A percentile compares a stretch with the other conserved stretches of the same genome.
These are phyloP conservation scores for Pythium oligandrum DNA, from an alignment of 352 stramenopile species.

Conservation along the genomic window DNA sequence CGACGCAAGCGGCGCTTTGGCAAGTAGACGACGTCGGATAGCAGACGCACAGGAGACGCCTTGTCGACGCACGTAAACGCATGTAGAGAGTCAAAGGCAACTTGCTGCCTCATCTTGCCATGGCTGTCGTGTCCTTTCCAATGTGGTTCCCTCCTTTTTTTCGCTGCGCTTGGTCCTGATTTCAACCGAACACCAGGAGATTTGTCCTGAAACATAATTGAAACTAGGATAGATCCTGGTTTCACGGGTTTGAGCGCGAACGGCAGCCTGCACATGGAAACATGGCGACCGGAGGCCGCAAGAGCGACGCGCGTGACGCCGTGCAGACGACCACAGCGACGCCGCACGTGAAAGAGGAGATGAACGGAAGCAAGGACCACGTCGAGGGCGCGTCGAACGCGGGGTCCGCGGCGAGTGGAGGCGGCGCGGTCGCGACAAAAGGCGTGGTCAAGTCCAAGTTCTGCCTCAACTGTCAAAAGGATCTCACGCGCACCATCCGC, in stretches of 20 bases:
- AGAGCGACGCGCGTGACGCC: no score
- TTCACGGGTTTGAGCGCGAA: slow-evolving; percentile 3
- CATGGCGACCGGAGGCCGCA: no score
- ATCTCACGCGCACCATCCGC: slow-evolving; percentile 80
- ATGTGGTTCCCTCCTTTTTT: slow-evolving; percentile 18
- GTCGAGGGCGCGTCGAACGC: slow-evolving; percentile 19
- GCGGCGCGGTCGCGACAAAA: slow-evolving; percentile 6
- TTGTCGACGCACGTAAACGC: no score
- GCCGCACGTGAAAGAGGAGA: not conserved
- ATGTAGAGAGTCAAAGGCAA: no score
- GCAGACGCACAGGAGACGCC: no score
- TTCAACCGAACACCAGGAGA: not conserved
- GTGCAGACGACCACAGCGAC: no score
- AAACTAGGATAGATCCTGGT: slow-evolving; percentile 8
- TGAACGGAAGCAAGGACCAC: slow-evolving; percentile 8
- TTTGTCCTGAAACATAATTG: slow-evolving; percentile 3
- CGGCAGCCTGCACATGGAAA: no score
- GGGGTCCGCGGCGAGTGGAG: slow-evolving; percentile 3
- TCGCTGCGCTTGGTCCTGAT: not conserved
- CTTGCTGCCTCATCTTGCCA: not conserved
- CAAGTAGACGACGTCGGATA: slow-evolving; percentile 47
- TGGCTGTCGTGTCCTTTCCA: no score
- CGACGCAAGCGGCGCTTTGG: slow-evolving; percentile 86
- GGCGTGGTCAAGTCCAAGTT: slow-evolving; percentile 58
- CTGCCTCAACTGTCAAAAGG: slow-evolving; percentile 85